Conservation (phyloP, 2,329 filamentous ascomycete species). For the Aureobasidium sp. region DNA sequence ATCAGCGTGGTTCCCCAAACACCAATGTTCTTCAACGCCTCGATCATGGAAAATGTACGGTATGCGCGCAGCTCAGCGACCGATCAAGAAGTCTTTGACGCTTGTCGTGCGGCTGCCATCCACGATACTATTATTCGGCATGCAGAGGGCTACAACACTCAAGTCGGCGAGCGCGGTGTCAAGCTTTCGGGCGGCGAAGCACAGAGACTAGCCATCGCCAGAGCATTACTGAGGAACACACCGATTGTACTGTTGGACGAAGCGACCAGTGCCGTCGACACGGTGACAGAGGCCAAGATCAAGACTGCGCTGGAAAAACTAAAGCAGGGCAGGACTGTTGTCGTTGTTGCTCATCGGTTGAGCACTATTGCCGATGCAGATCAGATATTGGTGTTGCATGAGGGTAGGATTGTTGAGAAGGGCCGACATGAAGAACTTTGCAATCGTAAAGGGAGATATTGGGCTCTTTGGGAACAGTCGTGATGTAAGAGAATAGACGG, state of each 20-base stretch:
- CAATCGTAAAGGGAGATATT: not conserved
- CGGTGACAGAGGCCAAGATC: conserved; percentile 35
- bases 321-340: conserved; percentile 28
- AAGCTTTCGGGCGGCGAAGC: conserved; percentile 38
- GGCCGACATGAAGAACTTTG: conserved; percentile 61
- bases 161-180: conserved; percentile 32
- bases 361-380: conserved; percentile 37
- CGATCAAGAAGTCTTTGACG: conserved; percentile 55
- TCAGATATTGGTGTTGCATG: conserved; percentile 42
- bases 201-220: conserved; percentile 37
- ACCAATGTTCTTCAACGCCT: not conserved
- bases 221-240: conserved; percentile 37
- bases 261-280: conserved; percentile 37
- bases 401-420: conserved; percentile 41
- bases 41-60: not conserved
- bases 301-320: conserved; percentile 36
- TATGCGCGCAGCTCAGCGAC: not conserved
- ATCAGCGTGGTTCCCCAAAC: not conserved
- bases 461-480: not conserved
- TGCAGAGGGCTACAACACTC: conserved; percentile 60
- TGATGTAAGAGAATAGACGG: no score
- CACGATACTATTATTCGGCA: conserved; percentile 59
- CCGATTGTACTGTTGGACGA: conserved; percentile 37
- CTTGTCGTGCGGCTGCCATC: conserved; percentile 62
- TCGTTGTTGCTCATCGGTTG: conserved; percentile 40